Evolutionary conservation across 208 protist species (phyloP).

Genomic region (Phytomonas sp.): DNA sequence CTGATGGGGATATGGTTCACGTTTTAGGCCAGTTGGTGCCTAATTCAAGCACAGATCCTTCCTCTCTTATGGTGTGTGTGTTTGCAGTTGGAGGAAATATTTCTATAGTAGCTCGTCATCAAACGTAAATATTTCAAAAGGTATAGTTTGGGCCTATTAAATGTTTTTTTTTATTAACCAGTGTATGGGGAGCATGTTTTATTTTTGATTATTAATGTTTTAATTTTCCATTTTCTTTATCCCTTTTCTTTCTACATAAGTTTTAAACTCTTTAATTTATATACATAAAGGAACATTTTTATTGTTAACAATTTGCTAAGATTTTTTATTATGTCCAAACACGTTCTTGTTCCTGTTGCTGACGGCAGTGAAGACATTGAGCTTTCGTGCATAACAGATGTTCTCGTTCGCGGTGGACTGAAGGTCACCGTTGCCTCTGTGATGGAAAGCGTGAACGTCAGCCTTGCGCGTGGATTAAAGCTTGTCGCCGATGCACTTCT

Average conservation of each 20-base stretch:
- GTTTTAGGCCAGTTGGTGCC: slow-evolving; percentile 71
- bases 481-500: slow-evolving; percentile 53
- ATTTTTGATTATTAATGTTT: background rate
- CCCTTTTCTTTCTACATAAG: slow-evolving; percentile 8
- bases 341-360: slow-evolving; percentile 73
- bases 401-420: slow-evolving; percentile 60
- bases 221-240: background rate
- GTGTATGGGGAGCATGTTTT: background rate
- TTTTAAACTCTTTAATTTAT: slow-evolving; percentile 6
- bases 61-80: slow-evolving; percentile 38
- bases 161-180: background rate
- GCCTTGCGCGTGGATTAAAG: slow-evolving; percentile 54
- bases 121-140: background rate
- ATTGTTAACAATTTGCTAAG: background rate
- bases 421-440: slow-evolving; percentile 72
- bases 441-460: slow-evolving; percentile 49
- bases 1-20: slow-evolving; percentile 68
- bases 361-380: slow-evolving; percentile 87
- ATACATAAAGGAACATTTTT: background rate
- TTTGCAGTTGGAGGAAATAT: slow-evolving; percentile 76
- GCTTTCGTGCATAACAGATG: slow-evolving; percentile 72
- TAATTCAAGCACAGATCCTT: background rate
- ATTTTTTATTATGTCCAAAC: slow-evolving; percentile 16
- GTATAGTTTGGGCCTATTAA: background rate
- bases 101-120: slow-evolving; percentile 31